Conservation (phyloP, 345 rosid species). For the Brassica cretica region DNA sequence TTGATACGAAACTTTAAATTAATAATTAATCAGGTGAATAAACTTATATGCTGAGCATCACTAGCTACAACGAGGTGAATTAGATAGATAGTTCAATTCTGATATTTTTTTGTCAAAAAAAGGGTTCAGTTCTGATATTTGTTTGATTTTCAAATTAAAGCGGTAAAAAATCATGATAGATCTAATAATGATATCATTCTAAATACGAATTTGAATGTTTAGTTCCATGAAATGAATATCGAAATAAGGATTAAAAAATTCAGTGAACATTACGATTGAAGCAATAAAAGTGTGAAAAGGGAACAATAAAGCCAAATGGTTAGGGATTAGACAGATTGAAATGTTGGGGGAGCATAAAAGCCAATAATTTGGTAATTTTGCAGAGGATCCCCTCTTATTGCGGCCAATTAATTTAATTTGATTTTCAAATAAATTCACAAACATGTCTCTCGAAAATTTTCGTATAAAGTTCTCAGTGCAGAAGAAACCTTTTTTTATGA, state of each 20-base stretch:
- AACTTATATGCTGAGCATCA: background rate
- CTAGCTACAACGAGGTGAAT: background rate
- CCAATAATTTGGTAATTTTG: slow-evolving; percentile 44
- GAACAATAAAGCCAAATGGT: slow-evolving; percentile 46
- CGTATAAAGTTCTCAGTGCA: slow-evolving; percentile 5
- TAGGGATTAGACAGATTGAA: slow-evolving; percentile 47
- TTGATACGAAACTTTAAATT: background rate
- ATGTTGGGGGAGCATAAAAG: slow-evolving; percentile 46
- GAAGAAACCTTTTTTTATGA: slow-evolving; percentile 10
- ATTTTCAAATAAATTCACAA: slow-evolving; percentile 23
- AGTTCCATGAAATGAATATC: slow-evolving; percentile 2
- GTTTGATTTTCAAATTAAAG: background rate
- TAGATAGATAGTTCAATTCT: background rate
- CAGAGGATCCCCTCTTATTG: slow-evolving; percentile 44
- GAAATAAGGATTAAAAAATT: slow-evolving; percentile 9
- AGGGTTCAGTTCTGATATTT: background rate
- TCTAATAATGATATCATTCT: background rate
- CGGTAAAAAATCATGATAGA: background rate
- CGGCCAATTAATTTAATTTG: slow-evolving; percentile 29
- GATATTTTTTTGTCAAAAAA: background rate
- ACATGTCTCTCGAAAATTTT: slow-evolving; percentile 14
- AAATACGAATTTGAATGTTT: background rate
- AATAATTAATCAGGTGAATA: background rate
- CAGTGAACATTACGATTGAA: slow-evolving; percentile 44
- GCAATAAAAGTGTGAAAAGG: slow-evolving; percentile 38